Percentiles rank a stretch among this genome's conserved stretches.
Conservation (phyloP, 306 rosid species). For the Corylus avellana region DNA sequence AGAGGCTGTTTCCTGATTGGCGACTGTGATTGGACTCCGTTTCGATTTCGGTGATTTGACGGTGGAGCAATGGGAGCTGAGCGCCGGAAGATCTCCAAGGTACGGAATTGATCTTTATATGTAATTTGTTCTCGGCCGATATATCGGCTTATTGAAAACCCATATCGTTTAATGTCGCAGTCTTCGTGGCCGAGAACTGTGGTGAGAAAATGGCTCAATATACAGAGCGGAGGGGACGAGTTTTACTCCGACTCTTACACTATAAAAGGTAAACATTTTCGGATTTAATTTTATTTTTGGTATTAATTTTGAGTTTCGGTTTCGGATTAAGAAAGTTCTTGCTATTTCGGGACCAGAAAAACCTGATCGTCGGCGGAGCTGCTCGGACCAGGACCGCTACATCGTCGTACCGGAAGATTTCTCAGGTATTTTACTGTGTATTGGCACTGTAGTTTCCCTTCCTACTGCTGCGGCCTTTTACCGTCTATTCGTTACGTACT, state of each 20-base stretch:
- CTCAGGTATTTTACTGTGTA: slow-evolving; percentile 45
- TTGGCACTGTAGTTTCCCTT: background rate
- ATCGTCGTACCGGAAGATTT: slow-evolving; percentile 47
- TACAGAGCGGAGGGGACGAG: slow-evolving; percentile 44
- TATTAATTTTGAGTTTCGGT: background rate
- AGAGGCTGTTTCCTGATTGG: slow-evolving; percentile 23
- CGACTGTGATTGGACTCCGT: background rate
- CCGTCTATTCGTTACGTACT: background rate
- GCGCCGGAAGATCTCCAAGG: slow-evolving; percentile 57
- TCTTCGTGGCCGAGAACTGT: slow-evolving; percentile 66
- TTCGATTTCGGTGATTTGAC: slow-evolving; percentile 28
- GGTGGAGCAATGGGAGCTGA: slow-evolving; percentile 61
- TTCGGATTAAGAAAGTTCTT: slow-evolving; percentile 2
- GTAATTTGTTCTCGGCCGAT: background rate
- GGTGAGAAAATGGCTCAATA: slow-evolving; percentile 68
- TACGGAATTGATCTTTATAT: slow-evolving; percentile 11
- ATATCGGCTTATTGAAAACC: background rate
- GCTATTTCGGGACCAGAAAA: slow-evolving; percentile 31
- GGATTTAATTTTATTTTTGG: background rate
- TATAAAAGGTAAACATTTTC: slow-evolving; percentile 35
- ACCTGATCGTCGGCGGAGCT: slow-evolving; percentile 57
- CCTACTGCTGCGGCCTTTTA: background rate
- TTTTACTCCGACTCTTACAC: slow-evolving; percentile 45
- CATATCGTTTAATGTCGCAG: slow-evolving; percentile 18
- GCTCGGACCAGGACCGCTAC: slow-evolving; percentile 65